phyloP scores from a whole-genome alignment of 192 early-diverging fungal species.

The Backusella psychrophila region DNA sequence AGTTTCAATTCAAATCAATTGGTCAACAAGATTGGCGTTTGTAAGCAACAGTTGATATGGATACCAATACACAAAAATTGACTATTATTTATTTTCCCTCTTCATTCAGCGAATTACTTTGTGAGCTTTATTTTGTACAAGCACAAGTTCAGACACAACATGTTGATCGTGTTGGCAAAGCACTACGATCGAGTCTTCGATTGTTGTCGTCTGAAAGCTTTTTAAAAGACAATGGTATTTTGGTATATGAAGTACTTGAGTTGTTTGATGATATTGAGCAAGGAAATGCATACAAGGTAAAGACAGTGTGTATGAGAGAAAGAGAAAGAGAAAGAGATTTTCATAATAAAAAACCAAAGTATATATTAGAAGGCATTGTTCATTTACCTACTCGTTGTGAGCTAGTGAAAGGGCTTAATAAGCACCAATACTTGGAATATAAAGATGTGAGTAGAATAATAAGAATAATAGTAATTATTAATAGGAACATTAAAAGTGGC shows the following conservation, averaged over 20 bases:
- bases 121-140: conserved; percentile 11
- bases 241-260: conserved; percentile 3
- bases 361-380: conserved; percentile 24
- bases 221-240: neutral
- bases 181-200: neutral
- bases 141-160: neutral
- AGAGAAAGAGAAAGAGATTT: neutral
- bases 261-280: conserved; percentile 17
- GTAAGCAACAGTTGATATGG: neutral
- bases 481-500: neutral
- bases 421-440: conserved; percentile 5
- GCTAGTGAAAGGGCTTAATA: neutral
- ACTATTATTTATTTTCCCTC: neutral
- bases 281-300: conserved; percentile 9
- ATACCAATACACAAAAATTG: neutral
- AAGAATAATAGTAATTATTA: neutral
- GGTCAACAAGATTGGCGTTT: conserved; percentile 10
- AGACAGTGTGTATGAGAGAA: neutral
- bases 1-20: conserved; percentile 8
- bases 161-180: neutral
- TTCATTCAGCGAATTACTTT: neutral
- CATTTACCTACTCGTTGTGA: conserved; percentile 19
- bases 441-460: neutral
- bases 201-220: neutral
- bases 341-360: conserved; percentile 3